A percentile compares a stretch with the other conserved stretches of the same genome.
Evolutionary conservation across 371 early-diverging fungal species (phyloP).

Genomic region (Rhizopus delemar): DNA sequence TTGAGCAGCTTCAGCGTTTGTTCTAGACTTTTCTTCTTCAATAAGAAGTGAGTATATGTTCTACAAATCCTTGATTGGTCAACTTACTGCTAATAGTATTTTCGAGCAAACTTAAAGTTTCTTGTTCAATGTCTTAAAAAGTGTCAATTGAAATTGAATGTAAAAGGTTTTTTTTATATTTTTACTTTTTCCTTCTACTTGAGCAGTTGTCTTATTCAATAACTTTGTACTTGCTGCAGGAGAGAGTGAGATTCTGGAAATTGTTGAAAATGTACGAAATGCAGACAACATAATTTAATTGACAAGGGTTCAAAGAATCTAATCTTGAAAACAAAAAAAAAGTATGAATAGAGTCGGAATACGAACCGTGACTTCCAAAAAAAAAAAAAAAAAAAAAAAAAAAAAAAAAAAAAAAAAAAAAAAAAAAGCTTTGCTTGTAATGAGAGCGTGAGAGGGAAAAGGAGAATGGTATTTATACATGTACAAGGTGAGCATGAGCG

Average conservation of each 20-base stretch:
- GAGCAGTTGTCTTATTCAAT: constrained; percentile 4
- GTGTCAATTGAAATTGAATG: background rate
- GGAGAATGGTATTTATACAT: too few species aligned
- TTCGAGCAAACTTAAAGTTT: constrained; percentile 29
- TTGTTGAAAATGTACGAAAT: constrained; percentile 25
- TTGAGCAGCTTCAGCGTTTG: constrained; percentile 31
- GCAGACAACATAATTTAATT: constrained; percentile 20
- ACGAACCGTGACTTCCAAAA: too few species aligned
- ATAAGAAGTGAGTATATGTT: background rate
- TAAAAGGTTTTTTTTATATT: too few species aligned
- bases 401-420: too few species aligned
- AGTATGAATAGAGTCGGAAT: too few species aligned
- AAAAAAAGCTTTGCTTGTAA: too few species aligned
- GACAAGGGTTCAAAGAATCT: background rate
- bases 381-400: too few species aligned
- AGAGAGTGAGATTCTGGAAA: constrained; percentile 19
- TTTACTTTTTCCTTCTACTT: background rate
- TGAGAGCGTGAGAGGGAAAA: too few species aligned
- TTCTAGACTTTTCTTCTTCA: constrained; percentile 32
- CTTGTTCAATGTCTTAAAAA: constrained; percentile 27
- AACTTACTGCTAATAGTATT: constrained; percentile 33
- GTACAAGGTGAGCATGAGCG: too few species aligned
- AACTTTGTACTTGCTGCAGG: constrained; percentile 9
- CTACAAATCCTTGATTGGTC: background rate
- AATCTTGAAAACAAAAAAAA: too few species aligned